Evolutionary conservation across 164 flowering plant genomes (phyloP).

Genomic region (Chimonanthus salicifolius): DNA sequence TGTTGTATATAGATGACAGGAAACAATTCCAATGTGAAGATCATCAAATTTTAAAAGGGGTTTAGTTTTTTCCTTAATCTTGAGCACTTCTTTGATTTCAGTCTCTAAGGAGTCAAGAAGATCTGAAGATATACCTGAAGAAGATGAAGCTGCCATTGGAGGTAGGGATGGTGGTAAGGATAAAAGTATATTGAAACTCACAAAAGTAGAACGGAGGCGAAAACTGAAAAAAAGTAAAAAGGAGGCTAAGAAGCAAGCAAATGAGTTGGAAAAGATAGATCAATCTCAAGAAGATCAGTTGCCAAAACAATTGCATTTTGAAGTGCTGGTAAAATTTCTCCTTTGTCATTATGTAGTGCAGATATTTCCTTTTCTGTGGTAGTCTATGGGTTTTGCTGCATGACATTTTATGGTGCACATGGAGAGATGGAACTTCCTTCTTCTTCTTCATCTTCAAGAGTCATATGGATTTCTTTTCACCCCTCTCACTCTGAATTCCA

Average conservation of each 20-base stretch:
- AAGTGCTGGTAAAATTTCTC: slow-evolving; percentile 57
- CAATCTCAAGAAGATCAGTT: slow-evolving; percentile 16
- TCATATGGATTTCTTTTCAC: too few species aligned
- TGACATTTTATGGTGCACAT: background rate
- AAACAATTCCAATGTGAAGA: too few species aligned
- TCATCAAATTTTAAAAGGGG: too few species aligned
- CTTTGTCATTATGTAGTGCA: background rate
- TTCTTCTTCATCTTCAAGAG: too few species aligned
- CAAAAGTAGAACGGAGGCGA: slow-evolving; percentile 76
- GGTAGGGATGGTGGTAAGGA: slow-evolving; percentile 25
- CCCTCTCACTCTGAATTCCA: too few species aligned
- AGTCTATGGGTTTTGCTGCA: background rate
- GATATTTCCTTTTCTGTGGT: background rate
- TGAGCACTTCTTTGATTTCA: slow-evolving; percentile 14
- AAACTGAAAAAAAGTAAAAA: slow-evolving; percentile 71
- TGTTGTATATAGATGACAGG: too few species aligned
- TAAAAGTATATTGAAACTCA: slow-evolving; percentile 40
- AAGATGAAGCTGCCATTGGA: slow-evolving; percentile 26
- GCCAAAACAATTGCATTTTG: slow-evolving; percentile 49
- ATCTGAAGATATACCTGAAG: slow-evolving; percentile 24
- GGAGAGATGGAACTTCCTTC: too few species aligned
- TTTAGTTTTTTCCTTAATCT: too few species aligned
- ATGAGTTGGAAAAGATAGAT: slow-evolving; percentile 32
- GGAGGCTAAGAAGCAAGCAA: slow-evolving; percentile 69
- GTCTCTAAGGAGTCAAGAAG: slow-evolving; percentile 31